Evolutionary conservation across 1,284 basidiomycete species (phyloP), one percentile per base, ranked within the genome.

Genomic region (Mycena sp.): DNA sequence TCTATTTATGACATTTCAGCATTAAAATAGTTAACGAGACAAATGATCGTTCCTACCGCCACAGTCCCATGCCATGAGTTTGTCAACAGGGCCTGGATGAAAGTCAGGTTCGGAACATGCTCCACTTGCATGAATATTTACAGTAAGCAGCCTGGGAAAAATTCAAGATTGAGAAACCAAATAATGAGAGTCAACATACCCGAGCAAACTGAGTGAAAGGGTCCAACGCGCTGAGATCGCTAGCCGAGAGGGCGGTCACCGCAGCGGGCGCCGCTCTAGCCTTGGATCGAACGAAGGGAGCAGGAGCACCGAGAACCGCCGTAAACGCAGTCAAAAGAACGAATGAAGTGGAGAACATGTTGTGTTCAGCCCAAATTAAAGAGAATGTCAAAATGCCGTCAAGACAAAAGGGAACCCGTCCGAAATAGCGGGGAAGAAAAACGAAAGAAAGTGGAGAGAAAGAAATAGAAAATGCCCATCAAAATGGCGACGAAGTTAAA

Each of bases 201-300:
- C 83, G 75, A 26, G 85, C 83, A 67, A 86, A 82, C 70, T 85
- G 76, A 1, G 81, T 78, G 64, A 80, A 86, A 4, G 83, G 81
- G 23, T 74, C 74, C 43, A 83, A 78, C 11, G 66, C 71, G 11
- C 74, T 58, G 32, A 85, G 73, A 64, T 83, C 72, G 1, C 61
- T 55, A 0, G 75, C 12, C 5, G 80, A 73, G 29, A 85, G 71
- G 9, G 72, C 64, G 12, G 75, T 76, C 54, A 80, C 69, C 40
- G 67, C 30, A 38, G 64, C 41, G 35, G 68, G 58, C 32, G 61
- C 38, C 16, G 11, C 19, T 19, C 51, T 19, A 12, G 21, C 32
- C 19, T 52, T 65, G 25, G 51, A 49, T 41, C 30, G 58, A 25
- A 46, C 19, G 26, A 53, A 37, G 4, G n/a, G 23, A 29, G 54